Evolutionary conservation across 169 alveolate species (phyloP).

Genomic region (Plasmodium vivax): DNA sequence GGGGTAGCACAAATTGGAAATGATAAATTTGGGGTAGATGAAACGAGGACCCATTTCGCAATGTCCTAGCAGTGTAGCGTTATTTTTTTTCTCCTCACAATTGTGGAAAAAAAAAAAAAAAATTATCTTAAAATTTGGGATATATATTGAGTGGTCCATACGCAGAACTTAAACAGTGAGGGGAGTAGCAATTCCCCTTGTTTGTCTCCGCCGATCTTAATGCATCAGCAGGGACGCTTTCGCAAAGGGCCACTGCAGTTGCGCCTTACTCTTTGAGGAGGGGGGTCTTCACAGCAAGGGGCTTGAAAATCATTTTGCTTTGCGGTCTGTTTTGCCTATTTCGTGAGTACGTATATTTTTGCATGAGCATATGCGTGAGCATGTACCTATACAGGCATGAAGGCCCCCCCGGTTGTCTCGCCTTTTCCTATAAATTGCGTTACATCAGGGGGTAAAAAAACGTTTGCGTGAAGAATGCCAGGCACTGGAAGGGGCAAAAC

Average conservation of each 20-base stretch:
- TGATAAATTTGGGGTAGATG: background rate
- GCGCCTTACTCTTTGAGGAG: slow-evolving; percentile 25
- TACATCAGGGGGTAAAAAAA: background rate
- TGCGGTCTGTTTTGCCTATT: background rate
- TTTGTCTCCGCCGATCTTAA: background rate
- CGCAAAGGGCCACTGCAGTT: background rate
- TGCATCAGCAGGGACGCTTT: background rate
- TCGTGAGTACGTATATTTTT: background rate
- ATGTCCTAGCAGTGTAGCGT: background rate
- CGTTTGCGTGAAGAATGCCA: background rate
- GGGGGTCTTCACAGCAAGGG: slow-evolving; percentile 18
- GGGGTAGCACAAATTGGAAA: background rate
- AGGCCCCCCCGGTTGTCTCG: background rate
- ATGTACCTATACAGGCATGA: background rate
- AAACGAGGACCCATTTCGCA: background rate
- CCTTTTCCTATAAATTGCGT: background rate
- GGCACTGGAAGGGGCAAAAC: background rate
- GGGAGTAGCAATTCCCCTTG: background rate
- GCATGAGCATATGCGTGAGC: background rate
- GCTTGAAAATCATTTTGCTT: slow-evolving; percentile 33
- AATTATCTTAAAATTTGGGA: background rate
- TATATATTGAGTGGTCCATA: background rate
- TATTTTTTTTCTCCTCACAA: background rate
- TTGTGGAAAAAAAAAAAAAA: background rate
- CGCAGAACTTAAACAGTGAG: background rate